phyloP scores from a whole-genome alignment of 305 asterid genomes.

The Fraxinus floribunda region DNA sequence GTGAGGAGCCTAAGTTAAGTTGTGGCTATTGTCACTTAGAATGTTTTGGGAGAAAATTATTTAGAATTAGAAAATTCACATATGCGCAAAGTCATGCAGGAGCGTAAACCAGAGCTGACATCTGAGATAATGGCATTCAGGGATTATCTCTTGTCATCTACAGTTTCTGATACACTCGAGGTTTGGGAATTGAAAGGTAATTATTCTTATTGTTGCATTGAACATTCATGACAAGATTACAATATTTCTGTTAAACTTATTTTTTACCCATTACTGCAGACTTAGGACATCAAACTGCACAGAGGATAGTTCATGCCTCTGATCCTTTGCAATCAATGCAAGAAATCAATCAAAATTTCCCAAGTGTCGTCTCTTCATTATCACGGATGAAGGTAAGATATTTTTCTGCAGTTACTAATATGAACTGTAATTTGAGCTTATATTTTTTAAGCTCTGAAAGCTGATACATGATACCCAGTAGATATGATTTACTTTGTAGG shows the following conservation, averaged over 20 bases:
- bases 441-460: slow-evolving; percentile 14
- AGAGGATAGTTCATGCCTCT: slow-evolving; percentile 92
- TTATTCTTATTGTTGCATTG: slow-evolving; percentile 19
- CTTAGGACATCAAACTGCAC: slow-evolving; percentile 98
- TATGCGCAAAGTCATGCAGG: slow-evolving; percentile 53
- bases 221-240: slow-evolving; percentile 13
- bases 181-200: slow-evolving; percentile 97
- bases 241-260: slow-evolving; percentile 16
- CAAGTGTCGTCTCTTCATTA: slow-evolving; percentile 88
- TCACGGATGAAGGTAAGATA: slow-evolving; percentile 87
- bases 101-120: slow-evolving; percentile 87
- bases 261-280: slow-evolving; percentile 39
- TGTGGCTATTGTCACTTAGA: not conserved
- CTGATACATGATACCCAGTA: slow-evolving; percentile 15
- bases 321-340: slow-evolving; percentile 96
- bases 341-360: slow-evolving; percentile 95
- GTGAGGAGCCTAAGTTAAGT: not conserved
- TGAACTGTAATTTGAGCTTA: slow-evolving; percentile 2
- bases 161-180: slow-evolving; percentile 85
- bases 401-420: slow-evolving; percentile 27
- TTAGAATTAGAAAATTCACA: slow-evolving; percentile 16
- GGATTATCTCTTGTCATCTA: slow-evolving; percentile 86
- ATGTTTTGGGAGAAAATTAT: not conserved
- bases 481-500: slow-evolving; percentile 16
- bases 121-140: slow-evolving; percentile 98